Evolutionary conservation across 78 protist genomes (phyloP).

Genomic region (Protostelium mycophagum): DNA sequence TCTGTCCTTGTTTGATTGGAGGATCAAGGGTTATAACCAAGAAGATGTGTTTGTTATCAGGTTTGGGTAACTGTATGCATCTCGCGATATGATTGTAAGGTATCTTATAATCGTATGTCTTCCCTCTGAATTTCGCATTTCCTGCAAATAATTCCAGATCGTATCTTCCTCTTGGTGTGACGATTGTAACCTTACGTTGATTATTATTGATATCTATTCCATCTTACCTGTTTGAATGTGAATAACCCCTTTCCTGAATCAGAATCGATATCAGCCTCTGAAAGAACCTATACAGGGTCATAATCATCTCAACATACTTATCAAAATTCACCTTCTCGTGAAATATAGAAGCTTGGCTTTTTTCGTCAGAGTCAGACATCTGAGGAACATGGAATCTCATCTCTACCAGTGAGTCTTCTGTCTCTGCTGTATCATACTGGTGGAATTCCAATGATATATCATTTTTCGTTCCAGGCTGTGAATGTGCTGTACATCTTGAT

Average conservation of each 20-base stretch:
- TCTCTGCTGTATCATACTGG: background rate
- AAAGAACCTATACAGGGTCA: background rate
- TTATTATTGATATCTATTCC: background rate
- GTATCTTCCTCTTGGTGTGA: conserved; percentile 71
- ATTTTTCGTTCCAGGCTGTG: conserved; percentile 9
- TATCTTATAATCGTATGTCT: conserved; percentile 63
- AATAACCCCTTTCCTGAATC: background rate
- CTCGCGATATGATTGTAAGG: conserved; percentile 32
- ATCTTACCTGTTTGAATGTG: background rate
- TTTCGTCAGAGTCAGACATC: background rate
- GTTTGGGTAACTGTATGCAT: conserved; percentile 25
- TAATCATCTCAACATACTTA: background rate
- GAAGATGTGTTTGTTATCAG: conserved; percentile 34
- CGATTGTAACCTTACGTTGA: conserved; percentile 22
- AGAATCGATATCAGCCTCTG: background rate
- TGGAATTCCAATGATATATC: conserved; percentile 24
- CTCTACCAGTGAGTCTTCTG: background rate
- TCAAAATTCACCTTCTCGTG: background rate
- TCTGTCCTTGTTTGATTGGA: conserved; percentile 69
- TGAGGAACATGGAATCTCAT: background rate
- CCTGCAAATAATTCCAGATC: conserved; percentile 61
- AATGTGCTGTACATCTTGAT: background rate
- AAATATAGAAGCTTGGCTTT: background rate
- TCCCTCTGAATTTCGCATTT: conserved; percentile 55
- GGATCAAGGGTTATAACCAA: conserved; percentile 58